Evolutionary conservation across 495 filamentous ascomycete species (phyloP).

Genomic region (Hypomontagnella submonticulosa): DNA sequence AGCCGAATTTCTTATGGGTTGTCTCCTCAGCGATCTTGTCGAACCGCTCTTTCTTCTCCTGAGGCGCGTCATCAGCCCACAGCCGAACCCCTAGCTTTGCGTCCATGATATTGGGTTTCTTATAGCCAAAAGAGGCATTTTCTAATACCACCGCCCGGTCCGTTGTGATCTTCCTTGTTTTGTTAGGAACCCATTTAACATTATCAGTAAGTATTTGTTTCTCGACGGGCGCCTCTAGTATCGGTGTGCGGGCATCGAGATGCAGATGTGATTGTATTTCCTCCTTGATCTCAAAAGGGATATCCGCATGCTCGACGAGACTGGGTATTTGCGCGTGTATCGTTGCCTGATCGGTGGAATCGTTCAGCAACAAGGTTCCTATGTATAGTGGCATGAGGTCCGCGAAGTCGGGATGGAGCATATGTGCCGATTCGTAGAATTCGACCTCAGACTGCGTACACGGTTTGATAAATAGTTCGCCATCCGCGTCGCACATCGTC

Average conservation of each 20-base stretch:
- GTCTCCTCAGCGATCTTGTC: constrained; percentile 82
- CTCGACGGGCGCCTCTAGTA: constrained; percentile 38
- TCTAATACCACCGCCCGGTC: constrained; percentile 85
- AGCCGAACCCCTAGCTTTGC: constrained; percentile 88
- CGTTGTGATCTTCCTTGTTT: constrained; percentile 70
- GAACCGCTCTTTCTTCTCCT: constrained; percentile 79
- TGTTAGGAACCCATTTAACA: constrained; percentile 52
- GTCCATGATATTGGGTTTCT: constrained; percentile 91
- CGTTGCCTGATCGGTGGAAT: constrained; percentile 55
- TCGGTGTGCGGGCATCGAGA: constrained; percentile 44
- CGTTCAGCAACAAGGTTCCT: constrained; percentile 74
- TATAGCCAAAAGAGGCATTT: constrained; percentile 85
- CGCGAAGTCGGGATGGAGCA: constrained; percentile 74
- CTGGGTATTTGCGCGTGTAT: constrained; percentile 62
- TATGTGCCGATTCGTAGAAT: constrained; percentile 85
- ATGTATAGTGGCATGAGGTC: constrained; percentile 86
- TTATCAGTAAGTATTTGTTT: constrained; percentile 37
- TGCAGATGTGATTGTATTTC: constrained; percentile 51
- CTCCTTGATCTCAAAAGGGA: constrained; percentile 55
- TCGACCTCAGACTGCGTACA: constrained; percentile 86
- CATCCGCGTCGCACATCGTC: constrained; percentile 85
- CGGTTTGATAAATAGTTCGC: constrained; percentile 92
- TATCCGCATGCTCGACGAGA: constrained; percentile 58
- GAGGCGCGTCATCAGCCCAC: constrained; percentile 84
- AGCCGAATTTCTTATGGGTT: constrained; percentile 82